These are phyloP conservation scores for Aspergillus funiculosus DNA, from an alignment of 495 filamentous ascomycete genomes.

Conservation along the genomic window DNA sequence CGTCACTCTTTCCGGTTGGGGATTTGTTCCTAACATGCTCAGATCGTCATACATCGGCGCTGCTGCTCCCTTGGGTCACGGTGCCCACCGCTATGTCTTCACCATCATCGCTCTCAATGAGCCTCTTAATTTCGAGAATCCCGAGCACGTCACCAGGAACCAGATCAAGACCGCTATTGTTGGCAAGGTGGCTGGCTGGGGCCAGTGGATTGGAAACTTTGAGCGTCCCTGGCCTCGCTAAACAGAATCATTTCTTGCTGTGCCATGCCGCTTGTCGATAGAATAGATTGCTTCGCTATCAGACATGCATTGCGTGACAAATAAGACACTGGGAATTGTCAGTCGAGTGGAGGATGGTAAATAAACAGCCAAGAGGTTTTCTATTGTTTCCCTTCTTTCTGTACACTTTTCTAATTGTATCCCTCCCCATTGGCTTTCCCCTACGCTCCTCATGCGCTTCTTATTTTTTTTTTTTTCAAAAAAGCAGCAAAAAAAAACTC, in stretches of 20 bases:
- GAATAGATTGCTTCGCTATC: no score
- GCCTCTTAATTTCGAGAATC: slow-evolving; percentile 27
- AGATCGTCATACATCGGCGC: slow-evolving; percentile 35
- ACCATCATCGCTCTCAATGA: slow-evolving; percentile 44
- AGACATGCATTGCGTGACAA: no score
- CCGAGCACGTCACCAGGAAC: slow-evolving; percentile 33
- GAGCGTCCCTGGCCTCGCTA: slow-evolving; percentile 34
- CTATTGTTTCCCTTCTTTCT: slow-evolving; percentile 1
- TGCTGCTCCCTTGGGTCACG: slow-evolving; percentile 42
- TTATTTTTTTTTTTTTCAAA: no score
- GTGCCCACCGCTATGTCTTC: slow-evolving; percentile 46
- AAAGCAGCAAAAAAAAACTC: no score
- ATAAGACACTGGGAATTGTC: no score
- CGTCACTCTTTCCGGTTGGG: slow-evolving; percentile 34
- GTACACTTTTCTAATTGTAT: no score
- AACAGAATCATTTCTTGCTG: not conserved
- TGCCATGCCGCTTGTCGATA: no score
- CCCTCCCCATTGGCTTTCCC: not conserved
- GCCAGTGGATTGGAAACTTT: slow-evolving; percentile 44
- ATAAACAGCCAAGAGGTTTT: not conserved
- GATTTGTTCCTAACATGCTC: slow-evolving; percentile 33
- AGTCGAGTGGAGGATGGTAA: not conserved
- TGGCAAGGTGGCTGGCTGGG: slow-evolving; percentile 48
- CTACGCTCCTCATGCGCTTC: not conserved
- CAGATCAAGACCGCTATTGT: slow-evolving; percentile 38